Evolutionary conservation across 2,329 filamentous ascomycete genomes (phyloP), one percentile per base, ranked within the genome.

Genomic region (Penicillium polonicum): DNA sequence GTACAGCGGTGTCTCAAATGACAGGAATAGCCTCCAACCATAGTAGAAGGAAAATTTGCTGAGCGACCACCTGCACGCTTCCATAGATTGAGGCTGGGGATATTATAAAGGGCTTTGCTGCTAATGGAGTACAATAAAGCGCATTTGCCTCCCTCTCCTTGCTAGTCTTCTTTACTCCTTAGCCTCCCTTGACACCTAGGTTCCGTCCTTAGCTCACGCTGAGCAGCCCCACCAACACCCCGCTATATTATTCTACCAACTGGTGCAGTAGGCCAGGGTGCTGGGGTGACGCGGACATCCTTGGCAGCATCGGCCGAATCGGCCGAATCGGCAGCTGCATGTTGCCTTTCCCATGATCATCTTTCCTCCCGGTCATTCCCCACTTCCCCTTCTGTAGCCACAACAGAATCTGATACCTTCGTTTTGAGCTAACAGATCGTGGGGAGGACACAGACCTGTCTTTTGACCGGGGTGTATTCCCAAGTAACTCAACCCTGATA

Each of bases 151-250:
- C 23, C 13, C 9, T 25, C 23, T 35, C 2, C 5, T 27, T 52
- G 23, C 23, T 35, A 45, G 33, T 33, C 19, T 27, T 36, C 43
- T 44, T 19, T 55, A 27, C 21, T 36, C 43, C 39, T 19, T 55
- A 27, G 29, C 19, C 42, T 13, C 27, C 41, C 23, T 31, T 49
- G 12, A 39, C 44, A 25, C 38, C 51, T 31, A 25, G 29, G 12
- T 41, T 21, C 15, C 31, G n/a, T 39, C 4, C 23, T 36, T 48
- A 29, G 13, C 21, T 23, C 42, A 45, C 23, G 15, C 21, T 48
- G 27, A 35, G 35, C 36, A 39, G 55, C 51, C 55, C 31, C 55
- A 53, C 44, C 38, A 54, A 39, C 36, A 56, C 55, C 51, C 51
- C 44, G 44, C 51, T 55, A n/a, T 38, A 48, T 43, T 29, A 23